These are phyloP conservation scores for Colletotrichum phormii DNA, from an alignment of 2,329 filamentous ascomycete genomes.

Conservation along the genomic window DNA sequence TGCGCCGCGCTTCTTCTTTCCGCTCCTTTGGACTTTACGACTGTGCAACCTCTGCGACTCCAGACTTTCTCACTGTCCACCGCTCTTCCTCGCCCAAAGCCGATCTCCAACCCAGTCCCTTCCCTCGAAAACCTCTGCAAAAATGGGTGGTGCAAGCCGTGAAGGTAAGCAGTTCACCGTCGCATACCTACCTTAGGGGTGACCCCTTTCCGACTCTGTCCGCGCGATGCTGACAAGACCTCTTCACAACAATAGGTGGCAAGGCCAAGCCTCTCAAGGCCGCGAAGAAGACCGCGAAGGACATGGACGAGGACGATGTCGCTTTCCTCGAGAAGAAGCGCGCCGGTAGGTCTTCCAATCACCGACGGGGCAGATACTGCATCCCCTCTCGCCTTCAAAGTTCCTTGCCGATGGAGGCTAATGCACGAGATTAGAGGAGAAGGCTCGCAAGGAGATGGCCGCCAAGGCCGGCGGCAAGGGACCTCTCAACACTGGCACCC, in stretches of 20 bases:
- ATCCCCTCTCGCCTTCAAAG: neutral
- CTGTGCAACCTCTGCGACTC: slow-evolving; percentile 14
- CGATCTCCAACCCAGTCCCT: slow-evolving; percentile 8
- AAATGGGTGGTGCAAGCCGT: slow-evolving; percentile 54
- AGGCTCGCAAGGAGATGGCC: slow-evolving; percentile 87
- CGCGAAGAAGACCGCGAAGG: slow-evolving; percentile 85
- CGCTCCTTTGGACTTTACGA: slow-evolving; percentile 9
- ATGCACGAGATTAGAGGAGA: slow-evolving; percentile 69
- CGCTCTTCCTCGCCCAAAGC: neutral
- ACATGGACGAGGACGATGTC: slow-evolving; percentile 87
- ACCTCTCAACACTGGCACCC: slow-evolving; percentile 83
- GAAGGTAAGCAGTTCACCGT: slow-evolving; percentile 45
- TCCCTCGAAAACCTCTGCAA: slow-evolving; percentile 32
- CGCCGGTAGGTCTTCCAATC: slow-evolving; percentile 70
- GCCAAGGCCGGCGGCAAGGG: slow-evolving; percentile 88
- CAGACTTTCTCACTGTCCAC: slow-evolving; percentile 13
- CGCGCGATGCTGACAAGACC: slow-evolving; percentile 2
- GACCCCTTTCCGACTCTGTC: neutral
- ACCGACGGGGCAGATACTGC: neutral
- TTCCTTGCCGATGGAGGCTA: neutral
- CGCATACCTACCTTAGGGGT: neutral
- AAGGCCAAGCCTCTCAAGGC: slow-evolving; percentile 89
- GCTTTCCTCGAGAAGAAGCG: slow-evolving; percentile 87
- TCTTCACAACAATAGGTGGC: slow-evolving; percentile 67
- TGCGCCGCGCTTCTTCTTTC: slow-evolving; percentile 16